Evolutionary conservation across 176 grass and related monocot genomes (phyloP), one percentile per base, ranked within the genome.

Genomic region (Oryza officinalis): DNA sequence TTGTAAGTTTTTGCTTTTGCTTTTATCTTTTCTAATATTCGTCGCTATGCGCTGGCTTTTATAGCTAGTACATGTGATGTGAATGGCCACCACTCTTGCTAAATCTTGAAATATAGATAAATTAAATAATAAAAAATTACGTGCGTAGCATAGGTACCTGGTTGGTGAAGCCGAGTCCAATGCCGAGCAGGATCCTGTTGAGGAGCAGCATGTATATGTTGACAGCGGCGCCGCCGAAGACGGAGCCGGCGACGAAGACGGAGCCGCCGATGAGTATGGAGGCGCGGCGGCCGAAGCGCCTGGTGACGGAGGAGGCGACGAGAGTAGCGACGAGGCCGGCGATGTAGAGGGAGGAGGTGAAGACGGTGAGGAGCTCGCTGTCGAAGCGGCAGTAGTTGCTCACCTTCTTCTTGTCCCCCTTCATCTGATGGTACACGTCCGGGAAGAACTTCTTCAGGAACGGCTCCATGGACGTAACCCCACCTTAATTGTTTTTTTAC

Each of bases 351-450:
- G 96, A 98, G 10, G 92, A 95, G 13, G 96, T 98, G 93, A 98
- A 98, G 63, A 89, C 82, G 61, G 91, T 98, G 63, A 98, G 89
- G 59, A 98, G 89, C 91, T 95, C 88, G 85, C 89, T 93, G 85
- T 98, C 85, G 74, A 98, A 98, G 69, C 60, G 94, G 85, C 96
- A 98, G 85, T 95, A 98, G 91, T 98, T 94, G 86, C 79, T 86
- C 4, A 88, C 81, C 2, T 75, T 50, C 2, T 75, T 50, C 30
- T 50, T 88, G 40, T 91, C 88, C 1, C 83, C 89, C 13, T 84
- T 72, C 91, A 90, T 93, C 86, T 90, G 73, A 27, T 81, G 27
- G 76, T 91, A 87, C n/a, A 98, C 93, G 28, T 88, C 87, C 37
- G 92, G 96, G 79, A 94, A 97, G 86, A 97, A 97, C 32, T 80